These are phyloP conservation scores for Castanea mollissima DNA, from an alignment of 306 rosid genomes.

Conservation along the genomic window DNA sequence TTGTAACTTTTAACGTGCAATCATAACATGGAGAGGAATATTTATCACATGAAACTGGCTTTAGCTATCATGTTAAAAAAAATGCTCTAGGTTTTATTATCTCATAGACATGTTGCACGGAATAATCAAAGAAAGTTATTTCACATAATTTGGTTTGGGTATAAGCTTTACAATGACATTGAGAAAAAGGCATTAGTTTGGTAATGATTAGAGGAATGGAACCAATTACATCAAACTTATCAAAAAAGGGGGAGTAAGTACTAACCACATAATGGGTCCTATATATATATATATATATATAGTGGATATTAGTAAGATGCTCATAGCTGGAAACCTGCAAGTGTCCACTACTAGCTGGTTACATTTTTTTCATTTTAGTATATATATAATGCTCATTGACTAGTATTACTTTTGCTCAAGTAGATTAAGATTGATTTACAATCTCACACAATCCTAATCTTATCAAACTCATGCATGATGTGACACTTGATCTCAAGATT, in stretches of 20 bases:
- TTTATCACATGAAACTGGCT: no score
- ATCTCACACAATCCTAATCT: neutral
- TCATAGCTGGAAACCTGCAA: neutral
- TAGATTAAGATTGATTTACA: neutral
- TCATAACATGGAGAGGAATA: conserved; percentile 7
- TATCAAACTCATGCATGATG: neutral
- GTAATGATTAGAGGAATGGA: neutral
- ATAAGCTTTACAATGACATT: neutral
- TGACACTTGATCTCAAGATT: neutral
- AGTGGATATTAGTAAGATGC: neutral
- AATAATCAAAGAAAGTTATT: neutral
- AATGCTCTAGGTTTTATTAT: no score
- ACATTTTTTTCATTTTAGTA: neutral
- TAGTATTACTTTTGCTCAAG: neutral
- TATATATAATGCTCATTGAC: neutral
- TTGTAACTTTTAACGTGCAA: conserved; percentile 7
- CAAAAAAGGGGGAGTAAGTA: neutral
- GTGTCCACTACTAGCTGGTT: neutral
- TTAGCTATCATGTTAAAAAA: no score
- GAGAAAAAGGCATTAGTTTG: neutral
- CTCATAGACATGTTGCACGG: neutral
- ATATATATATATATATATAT: neutral
- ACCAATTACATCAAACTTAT: neutral
- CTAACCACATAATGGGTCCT: neutral
- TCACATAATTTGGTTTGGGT: neutral